Conservation (phyloP, 2,329 filamentous ascomycete genomes). For the Colletotrichum melonis region DNA sequence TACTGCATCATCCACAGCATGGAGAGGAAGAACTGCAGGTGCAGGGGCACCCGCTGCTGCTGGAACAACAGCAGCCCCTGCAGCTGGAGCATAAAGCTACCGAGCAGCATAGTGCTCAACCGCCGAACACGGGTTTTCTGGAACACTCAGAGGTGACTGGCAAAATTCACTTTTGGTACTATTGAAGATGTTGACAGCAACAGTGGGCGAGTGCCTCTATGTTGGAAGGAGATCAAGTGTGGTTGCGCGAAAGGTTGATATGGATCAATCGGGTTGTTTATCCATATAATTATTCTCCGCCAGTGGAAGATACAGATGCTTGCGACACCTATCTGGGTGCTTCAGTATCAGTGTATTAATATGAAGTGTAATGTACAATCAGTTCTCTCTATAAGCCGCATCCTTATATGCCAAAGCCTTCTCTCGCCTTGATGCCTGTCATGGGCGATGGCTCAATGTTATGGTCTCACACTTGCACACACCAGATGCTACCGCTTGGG, state of each 20-base stretch:
- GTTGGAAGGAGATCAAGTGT: neutral
- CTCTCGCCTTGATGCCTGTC: neutral
- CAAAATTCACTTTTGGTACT: neutral
- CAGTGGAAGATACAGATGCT: too few species aligned
- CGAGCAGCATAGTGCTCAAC: neutral
- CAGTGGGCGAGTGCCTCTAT: neutral
- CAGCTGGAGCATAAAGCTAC: neutral
- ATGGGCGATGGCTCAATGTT: neutral
- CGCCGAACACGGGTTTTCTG: neutral
- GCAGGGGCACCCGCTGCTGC: neutral
- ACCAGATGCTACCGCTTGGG: neutral
- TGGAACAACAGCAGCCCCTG: neutral
- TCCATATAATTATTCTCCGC: neutral
- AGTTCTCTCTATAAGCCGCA: neutral
- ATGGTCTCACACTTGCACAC: neutral
- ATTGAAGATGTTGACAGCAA: neutral
- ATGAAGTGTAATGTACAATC: constrained; percentile 8
- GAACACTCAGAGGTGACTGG: neutral
- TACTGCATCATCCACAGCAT: neutral
- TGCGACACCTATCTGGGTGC: neutral
- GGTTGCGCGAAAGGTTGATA: neutral
- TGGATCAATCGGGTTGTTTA: neutral
- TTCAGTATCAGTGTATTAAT: constrained; percentile 12
- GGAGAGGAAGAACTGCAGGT: neutral
- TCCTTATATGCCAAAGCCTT: neutral